Evolutionary conservation across 768 basidiomycete genomes (phyloP).

Genomic region (Dentipellis sp.): DNA sequence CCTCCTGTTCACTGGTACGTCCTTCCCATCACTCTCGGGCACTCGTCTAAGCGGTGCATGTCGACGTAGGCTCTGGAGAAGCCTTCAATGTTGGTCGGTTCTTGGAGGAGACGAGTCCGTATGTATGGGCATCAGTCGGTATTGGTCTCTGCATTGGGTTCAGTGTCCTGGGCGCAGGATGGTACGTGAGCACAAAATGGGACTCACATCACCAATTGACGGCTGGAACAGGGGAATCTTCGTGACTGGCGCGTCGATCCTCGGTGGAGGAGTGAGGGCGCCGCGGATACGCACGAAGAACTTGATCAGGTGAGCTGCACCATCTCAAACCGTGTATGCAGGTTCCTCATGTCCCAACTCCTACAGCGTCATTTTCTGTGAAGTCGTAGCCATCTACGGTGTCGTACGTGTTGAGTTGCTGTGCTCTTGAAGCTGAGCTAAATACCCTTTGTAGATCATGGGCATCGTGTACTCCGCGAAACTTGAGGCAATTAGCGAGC

Average conservation of each 20-base stretch:
- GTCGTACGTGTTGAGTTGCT: conserved; percentile 43
- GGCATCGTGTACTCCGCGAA: conserved; percentile 94
- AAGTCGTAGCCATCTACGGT: conserved; percentile 98
- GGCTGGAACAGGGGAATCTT: conserved; percentile 81
- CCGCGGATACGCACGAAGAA: conserved; percentile 97
- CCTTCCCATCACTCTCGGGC: not conserved
- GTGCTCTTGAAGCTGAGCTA: not conserved
- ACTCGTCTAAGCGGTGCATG: conserved; percentile 1
- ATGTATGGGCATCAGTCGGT: conserved; percentile 85
- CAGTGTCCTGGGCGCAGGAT: conserved; percentile 91
- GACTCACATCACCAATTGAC: not conserved
- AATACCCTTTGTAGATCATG: conserved; percentile 58
- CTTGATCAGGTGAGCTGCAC: conserved; percentile 68
- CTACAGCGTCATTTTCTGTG: conserved; percentile 93
- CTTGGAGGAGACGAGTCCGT: conserved; percentile 90
- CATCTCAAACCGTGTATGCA: not conserved
- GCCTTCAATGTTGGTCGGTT: conserved; percentile 92
- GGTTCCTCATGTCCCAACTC: not conserved
- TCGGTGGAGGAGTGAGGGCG: conserved; percentile 90
- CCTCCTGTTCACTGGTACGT: conserved; percentile 77
- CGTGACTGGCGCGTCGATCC: conserved; percentile 91
- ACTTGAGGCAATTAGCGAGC: conserved; percentile 48
- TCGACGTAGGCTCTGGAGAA: conserved; percentile 64
- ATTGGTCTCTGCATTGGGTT: conserved; percentile 90
- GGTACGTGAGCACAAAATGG: conserved; percentile 43